Base-by-base conservation (phyloP, 306 rosid species). In the Astragalus glycyphyllos region DNA sequence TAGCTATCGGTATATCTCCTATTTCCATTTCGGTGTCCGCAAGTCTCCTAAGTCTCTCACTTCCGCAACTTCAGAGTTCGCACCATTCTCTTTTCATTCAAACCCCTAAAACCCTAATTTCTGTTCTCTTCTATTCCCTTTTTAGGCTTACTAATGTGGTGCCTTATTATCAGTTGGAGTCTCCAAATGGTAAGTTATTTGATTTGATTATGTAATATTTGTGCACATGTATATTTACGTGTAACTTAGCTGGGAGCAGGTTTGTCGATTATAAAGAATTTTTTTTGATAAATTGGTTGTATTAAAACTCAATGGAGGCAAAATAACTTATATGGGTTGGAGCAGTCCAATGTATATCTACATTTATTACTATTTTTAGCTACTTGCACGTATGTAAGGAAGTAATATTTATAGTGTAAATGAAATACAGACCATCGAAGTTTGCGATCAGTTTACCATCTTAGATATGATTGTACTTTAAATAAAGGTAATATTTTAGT, bases 311-410 rank as follows among this genome's bases (percentile, higher is more conserved):
- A 94, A 94, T 77, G 98, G 98, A 84, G 98, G 98, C 70, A 68
- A 89, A 53, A 97, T 97, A 42, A 90, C 97, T 64, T 87, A 97
- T 5, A 94, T 94, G 98, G 98, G 98, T 35, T 94, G 97, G 49
- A 90, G 96, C 37, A 96, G 96, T 77, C 96, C 97, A 56, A 94
- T 89, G 98, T 90, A 90, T 46, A 94, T 45, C 3, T 65, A 29
- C 15, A 38, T 55, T n/a, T n/a, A n/a, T n/a, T 44, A 34, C 37
- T 58, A 2, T 26, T 26, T 26, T 26, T 3, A 26, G 23, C 23
- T 2, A 26, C 3, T 26, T 26, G 31, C 31, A 26, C 2, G 23
- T 20, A 20, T 20, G 23, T 20, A 20, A 20, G 1, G 1, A 20
- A 20, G 23, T 20, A 20, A 20, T 20, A 20, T 0, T 20, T 20